Conservation (phyloP, 768 basidiomycete species). For the Calvatia gigantea region DNA sequence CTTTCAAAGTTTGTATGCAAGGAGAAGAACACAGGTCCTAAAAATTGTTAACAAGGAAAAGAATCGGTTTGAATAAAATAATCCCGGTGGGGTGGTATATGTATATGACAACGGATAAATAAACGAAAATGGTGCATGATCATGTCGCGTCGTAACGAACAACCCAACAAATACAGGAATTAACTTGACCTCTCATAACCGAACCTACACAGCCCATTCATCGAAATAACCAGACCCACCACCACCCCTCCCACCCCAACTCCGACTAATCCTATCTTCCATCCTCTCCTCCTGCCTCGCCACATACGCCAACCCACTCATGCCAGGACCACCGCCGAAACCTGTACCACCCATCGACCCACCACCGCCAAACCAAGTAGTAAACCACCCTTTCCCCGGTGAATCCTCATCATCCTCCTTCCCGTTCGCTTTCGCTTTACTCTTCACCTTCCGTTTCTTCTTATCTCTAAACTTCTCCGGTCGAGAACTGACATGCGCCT, state of each 20-base stretch:
- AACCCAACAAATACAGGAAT: background rate
- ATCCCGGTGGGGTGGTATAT: background rate
- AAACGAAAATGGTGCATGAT: background rate
- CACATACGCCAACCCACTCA: slow-evolving; percentile 11
- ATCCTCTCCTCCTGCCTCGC: slow-evolving; percentile 41
- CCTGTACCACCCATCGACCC: no score
- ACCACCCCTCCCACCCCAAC: slow-evolving; percentile 38
- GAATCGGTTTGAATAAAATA: background rate
- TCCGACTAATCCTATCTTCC: slow-evolving; percentile 50
- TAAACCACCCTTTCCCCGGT: slow-evolving; percentile 16
- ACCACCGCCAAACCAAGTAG: slow-evolving; percentile 16
- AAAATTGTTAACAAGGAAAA: background rate
- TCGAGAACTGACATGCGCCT: slow-evolving; percentile 49
- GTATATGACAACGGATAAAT: background rate
- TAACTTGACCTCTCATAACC: background rate
- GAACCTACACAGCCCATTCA: slow-evolving; percentile 52
- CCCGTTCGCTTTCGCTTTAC: slow-evolving; percentile 8
- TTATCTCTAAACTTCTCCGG: slow-evolving; percentile 32
- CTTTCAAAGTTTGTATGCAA: background rate
- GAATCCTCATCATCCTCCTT: slow-evolving; percentile 16
- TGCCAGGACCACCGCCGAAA: slow-evolving; percentile 14
- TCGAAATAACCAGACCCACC: slow-evolving; percentile 36
- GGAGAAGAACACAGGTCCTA: no score
- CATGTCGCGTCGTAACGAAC: background rate
- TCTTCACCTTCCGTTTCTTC: slow-evolving; percentile 24